A percentile compares a stretch with the other conserved stretches of the same genome.
phyloP scores from a whole-genome alignment of 345 rosid genomes.

The Eucalyptus caleyi region DNA sequence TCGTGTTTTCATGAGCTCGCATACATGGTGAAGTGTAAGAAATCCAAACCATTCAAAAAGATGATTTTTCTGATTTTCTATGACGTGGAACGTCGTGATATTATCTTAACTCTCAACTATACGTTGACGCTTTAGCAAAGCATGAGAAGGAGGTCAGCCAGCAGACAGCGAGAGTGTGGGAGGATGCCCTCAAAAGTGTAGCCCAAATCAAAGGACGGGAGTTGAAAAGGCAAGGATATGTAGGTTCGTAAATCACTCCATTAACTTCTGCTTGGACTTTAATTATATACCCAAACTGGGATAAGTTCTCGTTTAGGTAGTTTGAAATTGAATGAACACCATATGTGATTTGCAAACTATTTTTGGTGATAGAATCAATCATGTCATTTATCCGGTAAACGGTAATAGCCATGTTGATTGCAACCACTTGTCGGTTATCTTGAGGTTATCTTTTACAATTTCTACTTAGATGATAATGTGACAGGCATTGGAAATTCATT shows the following conservation, averaged over 20 bases:
- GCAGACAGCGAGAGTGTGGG: neutral
- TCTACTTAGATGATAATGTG: neutral
- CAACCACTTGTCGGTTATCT: neutral
- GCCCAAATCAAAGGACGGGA: neutral
- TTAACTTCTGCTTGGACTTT: neutral
- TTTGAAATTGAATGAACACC: neutral
- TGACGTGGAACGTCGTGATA: neutral
- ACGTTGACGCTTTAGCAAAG: fast-evolving
- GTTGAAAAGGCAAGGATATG: neutral
- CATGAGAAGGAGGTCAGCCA: neutral
- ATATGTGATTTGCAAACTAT: neutral
- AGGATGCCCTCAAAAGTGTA: neutral
- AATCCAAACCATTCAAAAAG: no score
- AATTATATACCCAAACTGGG: neutral
- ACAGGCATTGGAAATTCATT: neutral
- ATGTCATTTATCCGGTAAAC: neutral
- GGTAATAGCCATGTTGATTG: neutral
- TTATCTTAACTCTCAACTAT: neutral
- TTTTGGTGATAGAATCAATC: neutral
- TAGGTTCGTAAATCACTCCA: neutral
- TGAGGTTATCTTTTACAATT: neutral
- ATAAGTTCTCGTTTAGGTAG: neutral
- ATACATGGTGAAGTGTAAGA: no score
- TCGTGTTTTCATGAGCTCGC: no score
- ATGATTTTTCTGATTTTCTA: no score